A percentile compares a stretch with the other conserved stretches of the same genome.
Conservation (phyloP, 768 basidiomycete species). For the Xerocomellus intermedius region DNA sequence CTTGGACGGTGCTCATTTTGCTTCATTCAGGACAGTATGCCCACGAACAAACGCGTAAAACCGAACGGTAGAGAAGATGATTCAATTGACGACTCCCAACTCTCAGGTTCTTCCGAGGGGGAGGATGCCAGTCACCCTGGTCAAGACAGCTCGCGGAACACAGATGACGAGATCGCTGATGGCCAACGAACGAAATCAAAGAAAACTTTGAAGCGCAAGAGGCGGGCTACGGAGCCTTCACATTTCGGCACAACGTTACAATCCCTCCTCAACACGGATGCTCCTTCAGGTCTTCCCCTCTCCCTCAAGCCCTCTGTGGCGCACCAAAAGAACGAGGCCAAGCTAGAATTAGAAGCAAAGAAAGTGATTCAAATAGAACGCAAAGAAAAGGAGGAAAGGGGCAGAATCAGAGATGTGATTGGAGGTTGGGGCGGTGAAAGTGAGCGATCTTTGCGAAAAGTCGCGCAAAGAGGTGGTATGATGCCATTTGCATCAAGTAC, state of each 20-base stretch:
- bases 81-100: constrained; percentile 4
- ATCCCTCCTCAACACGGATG: constrained; percentile 66
- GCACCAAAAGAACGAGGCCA: constrained; percentile 70
- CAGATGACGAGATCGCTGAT: constrained; percentile 63
- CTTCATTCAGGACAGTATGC: constrained; percentile 37
- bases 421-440: constrained; percentile 88
- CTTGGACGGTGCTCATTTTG: neutral
- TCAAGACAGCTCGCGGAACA: constrained; percentile 40
- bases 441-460: constrained; percentile 76
- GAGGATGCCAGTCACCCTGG: constrained; percentile 11
- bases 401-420: constrained; percentile 66
- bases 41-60: constrained; percentile 54
- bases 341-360: constrained; percentile 67
- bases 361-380: constrained; percentile 68
- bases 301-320: constrained; percentile 77
- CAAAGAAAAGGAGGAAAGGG: constrained; percentile 72
- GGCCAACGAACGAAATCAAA: constrained; percentile 63
- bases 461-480: constrained; percentile 79
- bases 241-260: constrained; percentile 76
- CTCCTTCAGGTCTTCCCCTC: constrained; percentile 67
- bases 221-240: constrained; percentile 70
- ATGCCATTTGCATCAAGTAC: neutral
- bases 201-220: constrained; percentile 81
- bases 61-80: constrained; percentile 23
- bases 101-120: constrained; percentile 12